Conservation (phyloP, 352 stramenopile species). For the Phytopythium vexans region DNA sequence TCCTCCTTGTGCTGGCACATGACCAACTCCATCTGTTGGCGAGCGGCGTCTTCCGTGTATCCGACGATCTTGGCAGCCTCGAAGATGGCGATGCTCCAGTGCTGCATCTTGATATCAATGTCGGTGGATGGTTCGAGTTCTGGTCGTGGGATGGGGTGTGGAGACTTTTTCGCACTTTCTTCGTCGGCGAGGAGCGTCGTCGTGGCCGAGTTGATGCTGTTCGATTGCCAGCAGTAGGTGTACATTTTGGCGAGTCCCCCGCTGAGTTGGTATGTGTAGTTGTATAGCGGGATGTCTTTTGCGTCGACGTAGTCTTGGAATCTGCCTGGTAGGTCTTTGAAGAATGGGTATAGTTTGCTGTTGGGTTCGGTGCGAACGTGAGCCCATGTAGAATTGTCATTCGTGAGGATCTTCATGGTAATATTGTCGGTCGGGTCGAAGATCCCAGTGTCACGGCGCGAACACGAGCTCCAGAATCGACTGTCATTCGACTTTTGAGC, state of each 20-base stretch:
- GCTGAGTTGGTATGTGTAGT: conserved; percentile 56
- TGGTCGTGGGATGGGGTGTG: conserved; percentile 5
- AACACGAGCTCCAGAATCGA: conserved; percentile 29
- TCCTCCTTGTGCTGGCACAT: conserved; percentile 49
- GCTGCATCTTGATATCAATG: conserved; percentile 27
- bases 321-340: conserved; percentile 47
- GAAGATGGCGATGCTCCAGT: conserved; percentile 47
- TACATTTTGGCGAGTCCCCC: conserved; percentile 48
- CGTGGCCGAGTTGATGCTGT: conserved; percentile 16
- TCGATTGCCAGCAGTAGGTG: conserved; percentile 34
- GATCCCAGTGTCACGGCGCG: conserved; percentile 9
- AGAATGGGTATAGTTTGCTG: conserved; percentile 56
- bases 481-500: conserved; percentile 26
- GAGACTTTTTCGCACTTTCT: background rate
- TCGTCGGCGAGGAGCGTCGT: conserved; percentile 7
- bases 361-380: conserved; percentile 32
- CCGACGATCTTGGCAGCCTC: conserved; percentile 41
- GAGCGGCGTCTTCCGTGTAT: conserved; percentile 30
- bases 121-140: conserved; percentile 14
- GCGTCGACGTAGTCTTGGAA: conserved; percentile 46
- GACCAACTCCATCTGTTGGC: conserved; percentile 53
- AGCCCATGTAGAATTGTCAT: conserved; percentile 18
- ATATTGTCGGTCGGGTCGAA: conserved; percentile 24
- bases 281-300: conserved; percentile 50
- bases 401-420: conserved; percentile 16